phyloP scores from a whole-genome alignment of 2,329 filamentous ascomycete genomes.

The Aspergillus thermomutatus region DNA sequence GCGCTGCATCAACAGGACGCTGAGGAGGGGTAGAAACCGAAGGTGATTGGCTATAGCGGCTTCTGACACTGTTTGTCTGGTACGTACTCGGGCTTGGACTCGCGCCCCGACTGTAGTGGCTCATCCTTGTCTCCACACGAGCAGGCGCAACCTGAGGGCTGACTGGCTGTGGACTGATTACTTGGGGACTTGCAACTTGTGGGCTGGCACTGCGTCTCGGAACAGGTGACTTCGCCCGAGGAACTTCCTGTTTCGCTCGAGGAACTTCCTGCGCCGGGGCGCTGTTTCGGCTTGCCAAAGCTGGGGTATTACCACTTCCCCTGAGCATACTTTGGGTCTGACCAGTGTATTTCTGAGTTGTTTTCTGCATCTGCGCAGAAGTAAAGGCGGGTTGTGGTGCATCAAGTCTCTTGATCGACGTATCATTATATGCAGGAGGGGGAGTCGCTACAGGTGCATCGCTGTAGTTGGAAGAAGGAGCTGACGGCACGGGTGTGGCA shows the following conservation, averaged over 20 bases:
- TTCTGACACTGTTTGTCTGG: conserved; percentile 42
- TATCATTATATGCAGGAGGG: conserved; percentile 78
- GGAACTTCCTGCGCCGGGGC: conserved; percentile 42
- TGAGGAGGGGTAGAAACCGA: conserved; percentile 29
- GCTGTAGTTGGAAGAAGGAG: conserved; percentile 36
- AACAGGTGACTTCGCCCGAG: conserved; percentile 47
- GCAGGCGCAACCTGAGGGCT: conserved; percentile 28
- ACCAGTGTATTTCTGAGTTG: conserved; percentile 80
- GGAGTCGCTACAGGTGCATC: conserved; percentile 54
- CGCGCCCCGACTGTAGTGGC: conserved; percentile 42
- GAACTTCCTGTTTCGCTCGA: conserved; percentile 63
- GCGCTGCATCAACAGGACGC: conserved; percentile 29
- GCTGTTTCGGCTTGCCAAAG: conserved; percentile 58
- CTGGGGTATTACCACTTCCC: conserved; percentile 45
- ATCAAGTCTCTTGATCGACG: conserved; percentile 72
- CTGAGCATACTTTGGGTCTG: conserved; percentile 78
- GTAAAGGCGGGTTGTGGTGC: conserved; percentile 91
- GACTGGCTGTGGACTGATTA: not conserved
- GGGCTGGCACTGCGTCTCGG: conserved; percentile 5
- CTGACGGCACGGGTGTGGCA: conserved; percentile 66
- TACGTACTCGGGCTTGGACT: conserved; percentile 45
- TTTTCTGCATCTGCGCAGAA: conserved; percentile 90
- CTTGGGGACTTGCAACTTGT: conserved; percentile 29
- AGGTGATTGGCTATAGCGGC: conserved; percentile 37
- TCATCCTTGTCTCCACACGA: conserved; percentile 34